Percentiles rank a stretch among this genome's conserved stretches.
phyloP scores from a whole-genome alignment of 2,329 filamentous ascomycete species.

The Sclerotinia nivalis region DNA sequence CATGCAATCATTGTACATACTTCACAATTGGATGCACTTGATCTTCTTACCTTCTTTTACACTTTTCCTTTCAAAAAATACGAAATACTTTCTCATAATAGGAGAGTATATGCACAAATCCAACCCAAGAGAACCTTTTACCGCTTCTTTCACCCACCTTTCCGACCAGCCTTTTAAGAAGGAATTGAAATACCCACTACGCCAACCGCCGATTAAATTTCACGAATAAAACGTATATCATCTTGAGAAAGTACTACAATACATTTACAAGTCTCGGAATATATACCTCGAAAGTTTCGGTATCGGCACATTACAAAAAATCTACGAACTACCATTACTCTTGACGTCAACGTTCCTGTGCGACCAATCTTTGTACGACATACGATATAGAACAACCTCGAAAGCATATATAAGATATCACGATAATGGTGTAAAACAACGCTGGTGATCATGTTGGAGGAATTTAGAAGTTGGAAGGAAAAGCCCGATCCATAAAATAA shows the following conservation, averaged over 20 bases:
- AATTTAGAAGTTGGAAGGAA: slow-evolving; percentile 25
- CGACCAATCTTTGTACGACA: not conserved
- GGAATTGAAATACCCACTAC: slow-evolving; percentile 17
- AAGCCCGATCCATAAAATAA: slow-evolving; percentile 25
- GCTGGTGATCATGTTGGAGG: slow-evolving; percentile 25
- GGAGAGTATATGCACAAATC: slow-evolving; percentile 11
- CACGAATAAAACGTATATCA: slow-evolving; percentile 18
- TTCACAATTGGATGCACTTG: slow-evolving; percentile 5
- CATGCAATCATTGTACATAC: slow-evolving; percentile 17
- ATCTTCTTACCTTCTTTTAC: not conserved
- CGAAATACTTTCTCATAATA: slow-evolving; percentile 8
- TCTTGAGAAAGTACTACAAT: slow-evolving; percentile 8
- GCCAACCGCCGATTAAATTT: slow-evolving; percentile 21
- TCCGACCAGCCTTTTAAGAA: slow-evolving; percentile 20
- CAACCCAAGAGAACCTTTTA: slow-evolving; percentile 18
- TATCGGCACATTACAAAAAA: not conserved
- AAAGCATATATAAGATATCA: slow-evolving; percentile 3
- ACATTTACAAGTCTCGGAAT: slow-evolving; percentile 2
- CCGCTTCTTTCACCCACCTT: slow-evolving; percentile 25
- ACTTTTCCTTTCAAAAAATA: slow-evolving; percentile 8
- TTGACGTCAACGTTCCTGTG: slow-evolving; percentile 16
- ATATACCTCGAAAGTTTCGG: not conserved
- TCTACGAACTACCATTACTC: not conserved
- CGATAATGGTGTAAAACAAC: slow-evolving; percentile 21
- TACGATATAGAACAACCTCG: not conserved